These are phyloP conservation scores for Lipomyces sp. DNA, from an alignment of 805 yeast species.

Conservation along the genomic window DNA sequence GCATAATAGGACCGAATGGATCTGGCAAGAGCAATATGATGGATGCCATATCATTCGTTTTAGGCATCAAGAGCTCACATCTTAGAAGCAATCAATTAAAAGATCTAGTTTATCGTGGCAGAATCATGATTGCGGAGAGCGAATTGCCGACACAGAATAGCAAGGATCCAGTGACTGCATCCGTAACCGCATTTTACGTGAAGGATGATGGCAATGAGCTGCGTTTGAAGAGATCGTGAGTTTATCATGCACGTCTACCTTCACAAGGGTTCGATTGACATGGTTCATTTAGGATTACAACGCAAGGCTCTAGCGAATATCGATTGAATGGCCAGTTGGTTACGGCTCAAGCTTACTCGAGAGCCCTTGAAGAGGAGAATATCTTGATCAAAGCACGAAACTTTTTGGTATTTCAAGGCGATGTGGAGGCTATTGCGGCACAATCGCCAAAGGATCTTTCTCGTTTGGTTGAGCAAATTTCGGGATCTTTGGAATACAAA, in stretches of 20 bases:
- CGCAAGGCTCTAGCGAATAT: slow-evolving; percentile 64
- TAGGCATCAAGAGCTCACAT: slow-evolving; percentile 75
- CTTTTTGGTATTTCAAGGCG: slow-evolving; percentile 94
- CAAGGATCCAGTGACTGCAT: slow-evolving; percentile 46
- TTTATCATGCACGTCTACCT: not conserved
- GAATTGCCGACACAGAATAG: slow-evolving; percentile 29
- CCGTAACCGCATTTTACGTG: slow-evolving; percentile 75
- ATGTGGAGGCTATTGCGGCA: slow-evolving; percentile 88
- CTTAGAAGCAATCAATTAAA: slow-evolving; percentile 69
- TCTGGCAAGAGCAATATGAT: slow-evolving; percentile 96
- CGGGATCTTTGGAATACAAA: slow-evolving; percentile 71
- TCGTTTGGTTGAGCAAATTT: slow-evolving; percentile 69
- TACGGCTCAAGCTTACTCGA: slow-evolving; percentile 61
- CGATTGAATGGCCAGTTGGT: slow-evolving; percentile 59
- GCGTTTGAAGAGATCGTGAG: slow-evolving; percentile 56
- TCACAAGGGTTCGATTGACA: too few relatives aligned
- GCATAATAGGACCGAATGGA: slow-evolving; percentile 98
- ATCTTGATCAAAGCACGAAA: slow-evolving; percentile 86
- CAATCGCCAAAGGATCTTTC: slow-evolving; percentile 78
- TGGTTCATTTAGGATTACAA: slow-evolving; percentile 35
- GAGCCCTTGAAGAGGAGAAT: slow-evolving; percentile 67
- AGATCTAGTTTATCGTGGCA: slow-evolving; percentile 80
- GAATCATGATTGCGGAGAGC: slow-evolving; percentile 38
- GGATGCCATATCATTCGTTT: slow-evolving; percentile 94
- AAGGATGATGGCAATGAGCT: slow-evolving; percentile 55